Base-by-base conservation (phyloP, 2,329 filamentous ascomycete species). In the Pseudocercospora crystallina region DNA sequence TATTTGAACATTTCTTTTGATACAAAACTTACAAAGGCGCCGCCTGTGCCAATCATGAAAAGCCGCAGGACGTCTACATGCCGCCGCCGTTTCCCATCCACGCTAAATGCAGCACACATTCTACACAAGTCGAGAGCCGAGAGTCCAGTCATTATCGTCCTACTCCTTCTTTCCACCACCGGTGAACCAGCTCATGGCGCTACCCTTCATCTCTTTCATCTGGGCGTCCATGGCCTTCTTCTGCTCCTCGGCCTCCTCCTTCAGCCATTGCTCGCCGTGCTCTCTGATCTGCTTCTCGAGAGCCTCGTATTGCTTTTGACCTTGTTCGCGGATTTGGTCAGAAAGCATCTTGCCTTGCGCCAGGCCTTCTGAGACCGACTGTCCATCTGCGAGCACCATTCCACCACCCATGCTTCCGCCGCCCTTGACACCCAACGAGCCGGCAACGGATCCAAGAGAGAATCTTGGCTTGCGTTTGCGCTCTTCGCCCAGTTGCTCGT, bases 311-410 rank as follows among this genome's bases (percentile, higher is more conserved):
- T 91, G 87, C 70, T 86, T 86, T 74, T 91, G 88, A 31, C 94
- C 94, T 43, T 90, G 82, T 74, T 99, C 94, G 43, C 94, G 85
- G 43, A 94, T 90, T 70, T 95, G 85, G 67, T 99, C 94, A 73
- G 91, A 90, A 60, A 96, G 77, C 89, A 97, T 96, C 81, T 97
- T 99, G 63, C 92, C 94, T 71, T 96, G 85, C 2, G 87, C 85
- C 55, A 94, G 82, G 10, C 88, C 90, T 68, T 95, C 89, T 2
- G 80, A 79, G 1, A 87, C 80, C 61, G 80, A 84, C 67, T 91
- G 61, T 5, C 66, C 67, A 30, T 68, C 70, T 12, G 65, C 69
- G 10, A 75, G 63, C 3, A 73, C 86, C 65, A 79, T 71, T 43
- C 89, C 85, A 42, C 87, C 84, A 15, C 61, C 62, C 53, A 57